phyloP scores from a whole-genome alignment of 2,329 filamentous ascomycete genomes.

The Penicillium italicum region DNA sequence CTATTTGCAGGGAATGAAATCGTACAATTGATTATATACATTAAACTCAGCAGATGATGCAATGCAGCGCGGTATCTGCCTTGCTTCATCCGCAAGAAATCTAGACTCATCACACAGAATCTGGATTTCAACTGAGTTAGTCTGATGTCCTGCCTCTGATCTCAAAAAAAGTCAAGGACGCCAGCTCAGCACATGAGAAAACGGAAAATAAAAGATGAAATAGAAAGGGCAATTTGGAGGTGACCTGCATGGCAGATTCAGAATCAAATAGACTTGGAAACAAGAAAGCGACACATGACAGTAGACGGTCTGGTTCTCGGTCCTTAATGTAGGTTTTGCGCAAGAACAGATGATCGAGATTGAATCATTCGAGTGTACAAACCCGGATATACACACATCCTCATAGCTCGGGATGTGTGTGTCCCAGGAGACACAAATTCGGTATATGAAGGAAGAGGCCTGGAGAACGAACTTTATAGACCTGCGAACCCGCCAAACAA shows the following conservation, averaged over 20 bases:
- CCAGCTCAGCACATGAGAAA: constrained; percentile 4
- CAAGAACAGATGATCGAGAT: constrained; percentile 10
- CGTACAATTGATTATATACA: constrained; percentile 2
- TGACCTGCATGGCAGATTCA: constrained; percentile 2
- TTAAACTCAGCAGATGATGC: not conserved
- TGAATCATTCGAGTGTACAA: constrained; percentile 7
- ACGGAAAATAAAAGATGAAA: not conserved
- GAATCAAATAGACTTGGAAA: constrained; percentile 3
- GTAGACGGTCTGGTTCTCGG: constrained; percentile 16
- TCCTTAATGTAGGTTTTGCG: constrained; percentile 13
- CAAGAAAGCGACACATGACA: constrained; percentile 11
- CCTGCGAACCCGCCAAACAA: constrained; percentile 32
- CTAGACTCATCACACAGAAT: not conserved
- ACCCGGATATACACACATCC: constrained; percentile 6
- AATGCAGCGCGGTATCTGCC: not conserved
- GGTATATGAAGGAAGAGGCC: constrained; percentile 20
- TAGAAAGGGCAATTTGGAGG: not conserved
- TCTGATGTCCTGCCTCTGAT: not conserved
- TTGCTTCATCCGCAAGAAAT: not conserved
- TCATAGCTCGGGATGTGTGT: constrained; percentile 1
- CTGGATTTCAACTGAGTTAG: not conserved
- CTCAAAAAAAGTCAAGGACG: constrained; percentile 1
- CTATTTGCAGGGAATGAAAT: not conserved
- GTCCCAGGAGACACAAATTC: constrained; percentile 14
- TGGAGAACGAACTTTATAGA: constrained; percentile 25